Percentiles rank a stretch among this genome's conserved stretches.
These are phyloP conservation scores for Acer yangbiense DNA, from an alignment of 345 rosid genomes.

Conservation along the genomic window DNA sequence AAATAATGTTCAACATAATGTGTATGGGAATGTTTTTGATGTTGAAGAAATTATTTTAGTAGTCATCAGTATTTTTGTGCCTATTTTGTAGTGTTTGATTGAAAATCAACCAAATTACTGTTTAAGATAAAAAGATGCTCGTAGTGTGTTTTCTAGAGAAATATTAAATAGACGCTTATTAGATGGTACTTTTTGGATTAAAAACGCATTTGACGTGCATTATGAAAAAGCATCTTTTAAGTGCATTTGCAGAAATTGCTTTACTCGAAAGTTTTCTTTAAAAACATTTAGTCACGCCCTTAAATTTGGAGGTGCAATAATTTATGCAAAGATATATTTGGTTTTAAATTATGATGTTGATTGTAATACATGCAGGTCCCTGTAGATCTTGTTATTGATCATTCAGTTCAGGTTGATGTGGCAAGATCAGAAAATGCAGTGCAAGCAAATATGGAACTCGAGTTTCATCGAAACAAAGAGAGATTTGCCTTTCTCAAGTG, in stretches of 20 bases:
- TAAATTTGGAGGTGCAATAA: background rate
- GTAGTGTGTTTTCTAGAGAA: background rate
- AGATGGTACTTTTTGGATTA: background rate
- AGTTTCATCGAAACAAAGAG: conserved; percentile 82
- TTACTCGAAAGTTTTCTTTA: background rate
- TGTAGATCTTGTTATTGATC: conserved; percentile 97
- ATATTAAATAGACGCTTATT: background rate
- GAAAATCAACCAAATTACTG: background rate
- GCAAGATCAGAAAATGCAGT: conserved; percentile 91
- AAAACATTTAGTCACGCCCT: background rate
- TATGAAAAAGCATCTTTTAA: background rate
- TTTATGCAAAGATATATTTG: background rate
- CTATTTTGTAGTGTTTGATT: background rate
- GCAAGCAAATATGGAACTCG: conserved; percentile 93
- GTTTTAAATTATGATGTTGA: background rate
- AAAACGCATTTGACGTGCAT: background rate
- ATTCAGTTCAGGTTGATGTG: conserved; percentile 94
- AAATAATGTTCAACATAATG: too few species aligned
- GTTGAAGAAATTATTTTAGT: background rate
- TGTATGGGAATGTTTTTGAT: background rate
- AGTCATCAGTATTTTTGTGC: background rate
- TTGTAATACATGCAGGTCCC: conserved; percentile 61
- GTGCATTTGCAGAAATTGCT: background rate
- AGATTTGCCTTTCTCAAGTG: conserved; percentile 94
- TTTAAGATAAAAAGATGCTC: background rate